Evolutionary conservation across 768 basidiomycete genomes (phyloP).

Genomic region (Sarcodon sp.): DNA sequence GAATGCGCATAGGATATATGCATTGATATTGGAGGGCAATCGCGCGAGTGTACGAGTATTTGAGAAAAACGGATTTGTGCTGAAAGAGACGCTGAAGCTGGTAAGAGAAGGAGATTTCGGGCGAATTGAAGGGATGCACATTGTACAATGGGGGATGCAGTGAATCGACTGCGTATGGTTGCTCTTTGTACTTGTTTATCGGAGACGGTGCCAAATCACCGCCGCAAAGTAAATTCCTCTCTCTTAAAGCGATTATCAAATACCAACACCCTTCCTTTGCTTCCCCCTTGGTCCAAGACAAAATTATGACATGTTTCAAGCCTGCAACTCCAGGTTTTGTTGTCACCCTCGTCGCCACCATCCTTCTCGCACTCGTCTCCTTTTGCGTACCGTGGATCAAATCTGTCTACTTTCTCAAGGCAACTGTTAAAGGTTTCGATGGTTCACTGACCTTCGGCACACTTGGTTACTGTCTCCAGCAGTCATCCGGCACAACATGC

Average conservation of each 20-base stretch:
- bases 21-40: conserved; percentile 37
- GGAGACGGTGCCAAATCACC: not conserved
- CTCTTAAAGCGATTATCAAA: not conserved
- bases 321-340: conserved; percentile 88
- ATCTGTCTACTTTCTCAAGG: conserved; percentile 81
- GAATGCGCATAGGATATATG: conserved; percentile 34
- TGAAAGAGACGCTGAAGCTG: conserved; percentile 24
- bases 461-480: conserved; percentile 72
- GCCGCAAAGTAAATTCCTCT: not conserved
- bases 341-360: conserved; percentile 66
- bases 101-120: conserved; percentile 23
- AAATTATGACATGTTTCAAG: conserved; percentile 48
- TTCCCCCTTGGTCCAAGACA: not conserved
- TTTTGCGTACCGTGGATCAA: conserved; percentile 90
- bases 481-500: conserved; percentile 49
- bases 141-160: conserved; percentile 12
- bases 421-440: conserved; percentile 28
- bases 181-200: not conserved
- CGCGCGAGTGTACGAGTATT: conserved; percentile 51
- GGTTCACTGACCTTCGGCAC: conserved; percentile 79
- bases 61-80: conserved; percentile 48
- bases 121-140: conserved; percentile 10
- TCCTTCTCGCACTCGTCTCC: conserved; percentile 72
- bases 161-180: not conserved
- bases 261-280: not conserved